These are phyloP conservation scores for Melampsora americana DNA, from an alignment of 1,284 basidiomycete species.

Conservation along the genomic window DNA sequence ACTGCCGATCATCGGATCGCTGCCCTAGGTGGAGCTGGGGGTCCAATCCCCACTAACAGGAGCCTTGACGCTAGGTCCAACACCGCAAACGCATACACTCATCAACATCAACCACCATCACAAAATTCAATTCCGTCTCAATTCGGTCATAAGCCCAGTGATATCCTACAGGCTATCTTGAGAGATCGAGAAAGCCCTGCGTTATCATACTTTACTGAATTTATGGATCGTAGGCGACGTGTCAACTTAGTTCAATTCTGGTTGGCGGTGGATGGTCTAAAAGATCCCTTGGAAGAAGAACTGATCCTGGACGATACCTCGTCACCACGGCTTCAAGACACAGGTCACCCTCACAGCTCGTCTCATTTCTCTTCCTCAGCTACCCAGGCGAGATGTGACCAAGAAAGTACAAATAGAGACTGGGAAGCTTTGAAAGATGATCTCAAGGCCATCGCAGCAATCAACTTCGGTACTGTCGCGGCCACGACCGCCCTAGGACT, in stretches of 20 bases:
- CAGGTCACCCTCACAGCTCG: background rate
- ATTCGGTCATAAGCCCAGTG: conserved; percentile 20
- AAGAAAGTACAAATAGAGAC: conserved; percentile 8
- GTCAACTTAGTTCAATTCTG: conserved; percentile 90
- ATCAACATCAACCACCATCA: conserved; percentile 29
- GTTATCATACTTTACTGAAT: conserved; percentile 66
- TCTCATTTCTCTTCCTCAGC: conserved; percentile 10
- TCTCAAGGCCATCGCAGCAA: conserved; percentile 33
- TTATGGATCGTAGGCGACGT: conserved; percentile 83
- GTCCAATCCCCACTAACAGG: conserved; percentile 61
- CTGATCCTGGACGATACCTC: conserved; percentile 7
- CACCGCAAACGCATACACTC: conserved; percentile 47
- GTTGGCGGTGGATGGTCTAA: conserved; percentile 94
- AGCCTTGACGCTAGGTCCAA: background rate
- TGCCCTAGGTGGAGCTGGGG: conserved; percentile 66
- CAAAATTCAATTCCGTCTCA: conserved; percentile 43
- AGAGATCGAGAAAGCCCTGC: conserved; percentile 52
- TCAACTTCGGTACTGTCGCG: conserved; percentile 24
- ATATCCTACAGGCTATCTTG: conserved; percentile 26
- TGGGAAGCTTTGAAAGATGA: conserved; percentile 38
- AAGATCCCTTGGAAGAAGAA: conserved; percentile 79
- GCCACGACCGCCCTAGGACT: conserved; percentile 26
- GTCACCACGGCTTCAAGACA: conserved; percentile 1
- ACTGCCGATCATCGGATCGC: conserved; percentile 79
- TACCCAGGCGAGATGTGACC: background rate